phyloP scores from a whole-genome alignment of 306 rosid genomes.

The Oemleria cerasiformis region DNA sequence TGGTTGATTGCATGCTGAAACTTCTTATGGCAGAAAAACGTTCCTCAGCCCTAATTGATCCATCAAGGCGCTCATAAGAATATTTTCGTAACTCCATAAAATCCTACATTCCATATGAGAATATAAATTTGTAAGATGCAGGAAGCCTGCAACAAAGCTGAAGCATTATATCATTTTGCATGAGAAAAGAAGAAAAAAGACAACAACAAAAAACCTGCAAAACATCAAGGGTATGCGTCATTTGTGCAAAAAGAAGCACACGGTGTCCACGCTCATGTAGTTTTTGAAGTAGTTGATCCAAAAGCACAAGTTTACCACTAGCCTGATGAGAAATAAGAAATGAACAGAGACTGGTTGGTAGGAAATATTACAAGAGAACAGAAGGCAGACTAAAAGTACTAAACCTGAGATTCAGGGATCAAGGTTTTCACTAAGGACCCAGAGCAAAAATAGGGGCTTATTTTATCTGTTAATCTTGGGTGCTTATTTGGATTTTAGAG shows the following conservation, averaged over 20 bases:
- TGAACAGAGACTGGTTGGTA: slow-evolving; percentile 16
- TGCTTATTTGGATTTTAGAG: neutral
- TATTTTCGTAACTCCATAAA: slow-evolving; percentile 72
- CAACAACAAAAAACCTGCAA: slow-evolving; percentile 56
- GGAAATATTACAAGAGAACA: slow-evolving; percentile 13
- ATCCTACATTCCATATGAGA: slow-evolving; percentile 49
- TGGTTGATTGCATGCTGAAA: slow-evolving; percentile 59
- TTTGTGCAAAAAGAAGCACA: slow-evolving; percentile 89
- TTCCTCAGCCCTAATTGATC: slow-evolving; percentile 97
- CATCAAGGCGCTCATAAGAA: slow-evolving; percentile 97
- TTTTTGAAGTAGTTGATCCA: slow-evolving; percentile 86
- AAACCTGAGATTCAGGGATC: neutral
- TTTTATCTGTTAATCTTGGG: neutral
- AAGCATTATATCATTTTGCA: neutral
- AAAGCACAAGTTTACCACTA: slow-evolving; percentile 80
- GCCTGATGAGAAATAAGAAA: slow-evolving; percentile 50
- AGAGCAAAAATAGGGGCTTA: neutral
- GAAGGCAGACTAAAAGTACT: slow-evolving; percentile 14
- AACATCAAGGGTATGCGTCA: slow-evolving; percentile 96
- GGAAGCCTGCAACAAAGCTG: neutral
- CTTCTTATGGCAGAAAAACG: slow-evolving; percentile 97
- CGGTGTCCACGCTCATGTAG: slow-evolving; percentile 72
- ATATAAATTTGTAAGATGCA: slow-evolving; percentile 14
- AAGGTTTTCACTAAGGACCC: neutral
- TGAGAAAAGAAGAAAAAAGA: neutral